A percentile compares a stretch with the other conserved stretches of the same genome.
These are phyloP conservation scores for Dipodascus albidus DNA, from an alignment of 805 yeast genomes.

Conservation along the genomic window DNA sequence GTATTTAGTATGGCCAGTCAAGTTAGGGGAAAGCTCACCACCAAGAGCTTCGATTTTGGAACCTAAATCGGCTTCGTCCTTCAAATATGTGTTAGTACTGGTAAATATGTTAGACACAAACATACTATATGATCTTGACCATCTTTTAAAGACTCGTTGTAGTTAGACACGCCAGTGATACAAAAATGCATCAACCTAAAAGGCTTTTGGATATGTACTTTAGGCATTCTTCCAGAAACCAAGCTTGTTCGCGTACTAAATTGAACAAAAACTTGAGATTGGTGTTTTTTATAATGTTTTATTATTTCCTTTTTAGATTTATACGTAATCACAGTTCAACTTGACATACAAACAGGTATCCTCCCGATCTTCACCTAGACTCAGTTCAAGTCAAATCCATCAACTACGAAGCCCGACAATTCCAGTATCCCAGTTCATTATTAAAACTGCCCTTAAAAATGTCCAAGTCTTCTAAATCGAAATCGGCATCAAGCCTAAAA, in stretches of 20 bases:
- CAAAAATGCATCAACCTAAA: not conserved
- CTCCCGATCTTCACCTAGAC: too few relatives aligned
- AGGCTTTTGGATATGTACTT: not conserved
- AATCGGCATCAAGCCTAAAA: not conserved
- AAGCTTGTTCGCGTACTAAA: too few relatives aligned
- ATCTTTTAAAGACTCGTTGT: not conserved
- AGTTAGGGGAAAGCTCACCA: constrained; percentile 34
- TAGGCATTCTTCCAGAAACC: not conserved
- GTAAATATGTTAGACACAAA: not conserved
- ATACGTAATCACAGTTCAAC: too few relatives aligned
- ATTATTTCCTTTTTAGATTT: too few relatives aligned
- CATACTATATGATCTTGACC: not conserved
- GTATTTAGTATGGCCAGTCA: constrained; percentile 40
- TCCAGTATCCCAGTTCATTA: too few relatives aligned
- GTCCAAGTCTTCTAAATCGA: too few relatives aligned
- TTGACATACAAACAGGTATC: too few relatives aligned
- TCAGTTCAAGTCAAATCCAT: too few relatives aligned
- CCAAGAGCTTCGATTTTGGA: constrained; percentile 33
- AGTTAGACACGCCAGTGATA: not conserved
- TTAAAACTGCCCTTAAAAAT: too few relatives aligned
- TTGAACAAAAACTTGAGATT: not conserved
- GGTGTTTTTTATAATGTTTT: too few relatives aligned
- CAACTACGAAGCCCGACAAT: too few relatives aligned
- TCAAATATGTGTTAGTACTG: not conserved
- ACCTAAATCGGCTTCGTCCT: constrained; percentile 20